phyloP scores from a whole-genome alignment of 192 early-diverging fungal genomes.

The Backusella luteola region DNA sequence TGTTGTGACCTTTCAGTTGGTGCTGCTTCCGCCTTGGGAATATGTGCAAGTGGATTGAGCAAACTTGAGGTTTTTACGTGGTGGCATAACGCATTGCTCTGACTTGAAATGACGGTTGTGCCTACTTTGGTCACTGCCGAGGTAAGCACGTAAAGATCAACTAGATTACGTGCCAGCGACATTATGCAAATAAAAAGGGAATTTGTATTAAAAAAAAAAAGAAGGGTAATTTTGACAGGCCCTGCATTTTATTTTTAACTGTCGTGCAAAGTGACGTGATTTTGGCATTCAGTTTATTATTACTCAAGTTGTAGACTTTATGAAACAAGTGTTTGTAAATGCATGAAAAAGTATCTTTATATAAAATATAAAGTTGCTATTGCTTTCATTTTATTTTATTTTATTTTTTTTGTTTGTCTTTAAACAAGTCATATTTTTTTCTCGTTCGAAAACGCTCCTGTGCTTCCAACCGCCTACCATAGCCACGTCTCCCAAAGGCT shows the following conservation, averaged over 20 bases:
- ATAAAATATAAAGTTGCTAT: no score
- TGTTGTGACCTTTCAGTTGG: background rate
- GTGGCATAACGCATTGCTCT: slow-evolving; percentile 14
- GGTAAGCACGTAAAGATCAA: slow-evolving; percentile 22
- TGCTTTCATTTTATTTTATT: no score
- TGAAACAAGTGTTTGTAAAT: no score
- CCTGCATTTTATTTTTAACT: background rate
- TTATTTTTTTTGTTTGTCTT: no score
- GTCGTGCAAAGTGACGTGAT: background rate
- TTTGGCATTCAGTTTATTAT: background rate
- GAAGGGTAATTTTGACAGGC: background rate
- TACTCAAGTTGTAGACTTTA: no score
- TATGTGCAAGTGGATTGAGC: slow-evolving; percentile 15
- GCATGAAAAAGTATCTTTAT: no score
- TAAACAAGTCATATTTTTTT: no score
- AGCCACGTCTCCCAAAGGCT: no score
- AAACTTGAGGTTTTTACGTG: slow-evolving; percentile 34
- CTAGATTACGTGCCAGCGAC: slow-evolving; percentile 25
- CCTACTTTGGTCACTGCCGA: slow-evolving; percentile 12
- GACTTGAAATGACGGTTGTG: slow-evolving; percentile 1
- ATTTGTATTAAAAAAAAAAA: background rate
- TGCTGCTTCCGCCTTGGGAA: background rate
- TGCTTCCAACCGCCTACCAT: no score
- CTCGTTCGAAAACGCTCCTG: no score
- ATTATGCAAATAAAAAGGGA: background rate